Evolutionary conservation across 2,329 filamentous ascomycete genomes (phyloP), one percentile per base, ranked within the genome.

Genomic region (Ascochyta fabae): DNA sequence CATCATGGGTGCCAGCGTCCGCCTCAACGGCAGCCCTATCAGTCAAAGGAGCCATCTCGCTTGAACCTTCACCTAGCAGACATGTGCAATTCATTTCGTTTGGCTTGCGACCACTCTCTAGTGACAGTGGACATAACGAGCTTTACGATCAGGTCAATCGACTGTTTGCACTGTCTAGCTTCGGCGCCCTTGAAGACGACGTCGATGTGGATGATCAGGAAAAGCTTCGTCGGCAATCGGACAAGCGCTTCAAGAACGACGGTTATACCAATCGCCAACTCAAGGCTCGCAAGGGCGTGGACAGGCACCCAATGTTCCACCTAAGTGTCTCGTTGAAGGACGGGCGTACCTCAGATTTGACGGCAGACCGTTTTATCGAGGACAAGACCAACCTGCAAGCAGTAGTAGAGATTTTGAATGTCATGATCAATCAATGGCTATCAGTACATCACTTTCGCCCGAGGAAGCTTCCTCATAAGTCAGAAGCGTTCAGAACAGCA

Each of bases 261-360:
- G 78, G 77, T 1, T 83, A 79, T 51, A 84, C 80, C 1, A 76
- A 72, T 29, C 82, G 76, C 59, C 83, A 86, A 54, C 62, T 84
- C 34, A 86, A 80, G 66, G 75, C 73, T 7, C 82, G 80, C 39
- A 94, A 91, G 69, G 82, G 86, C 0, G 79, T 93, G 9, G 92
- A 97, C 67, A 84, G 86, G 46, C 95, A 91, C 87, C 92, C 94
- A 0, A 94, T 94, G 87, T 98, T 96, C 67, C 89, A 88, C 65
- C 77, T 98, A n/a, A 85, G 85, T 26, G 84, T 96, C 33, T 77
- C 80, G 2, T 66, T 83, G 8, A 68, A 63, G 19, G 56, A 67
- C 7, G 40, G 52, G 8, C 15, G 45, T n/a, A 24, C 40, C 15
- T 42, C 54, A 22, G 55, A 41, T 3, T 29, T 50, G 6, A 26